phyloP scores from a whole-genome alignment of 1,139 yeast species.

The Blastobotrys malaysiensis region DNA sequence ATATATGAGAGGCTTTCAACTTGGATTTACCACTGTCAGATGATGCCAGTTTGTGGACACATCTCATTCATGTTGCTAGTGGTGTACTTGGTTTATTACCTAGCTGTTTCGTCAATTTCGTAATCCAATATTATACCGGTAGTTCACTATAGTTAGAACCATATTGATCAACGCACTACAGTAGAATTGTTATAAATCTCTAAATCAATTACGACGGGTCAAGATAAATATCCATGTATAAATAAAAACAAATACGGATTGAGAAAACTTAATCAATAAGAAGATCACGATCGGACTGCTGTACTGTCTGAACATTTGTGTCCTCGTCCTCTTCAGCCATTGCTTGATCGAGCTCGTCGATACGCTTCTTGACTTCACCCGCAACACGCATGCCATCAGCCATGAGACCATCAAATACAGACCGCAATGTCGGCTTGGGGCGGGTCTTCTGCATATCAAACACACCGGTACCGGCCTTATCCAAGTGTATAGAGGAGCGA shows the following conservation, averaged over 20 bases:
- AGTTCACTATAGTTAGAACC: too few relatives aligned
- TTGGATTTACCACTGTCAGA: too few relatives aligned
- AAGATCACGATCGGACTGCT: conserved; percentile 36
- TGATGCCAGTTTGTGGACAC: too few relatives aligned
- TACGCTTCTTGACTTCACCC: conserved; percentile 75
- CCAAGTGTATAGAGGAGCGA: conserved; percentile 60
- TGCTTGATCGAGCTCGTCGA: conserved; percentile 50
- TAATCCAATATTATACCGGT: too few relatives aligned
- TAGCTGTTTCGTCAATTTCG: too few relatives aligned
- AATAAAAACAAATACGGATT: neutral
- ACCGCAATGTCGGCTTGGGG: conserved; percentile 58
- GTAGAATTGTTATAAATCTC: too few relatives aligned
- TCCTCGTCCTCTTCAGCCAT: conserved; percentile 28
- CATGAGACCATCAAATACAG: conserved; percentile 83
- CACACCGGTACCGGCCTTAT: conserved; percentile 39
- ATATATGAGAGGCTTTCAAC: too few relatives aligned
- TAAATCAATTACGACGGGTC: neutral
- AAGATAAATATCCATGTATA: neutral
- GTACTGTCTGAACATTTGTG: conserved; percentile 26
- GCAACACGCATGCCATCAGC: conserved; percentile 94
- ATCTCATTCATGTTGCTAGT: too few relatives aligned
- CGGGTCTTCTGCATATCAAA: conserved; percentile 19
- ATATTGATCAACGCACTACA: too few relatives aligned
- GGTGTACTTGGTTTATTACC: too few relatives aligned
- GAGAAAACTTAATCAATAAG: conserved; percentile 26